Evolutionary conservation across 106 monocot genomes (phyloP).

Genomic region (Dendrobium chrysotoxum): DNA sequence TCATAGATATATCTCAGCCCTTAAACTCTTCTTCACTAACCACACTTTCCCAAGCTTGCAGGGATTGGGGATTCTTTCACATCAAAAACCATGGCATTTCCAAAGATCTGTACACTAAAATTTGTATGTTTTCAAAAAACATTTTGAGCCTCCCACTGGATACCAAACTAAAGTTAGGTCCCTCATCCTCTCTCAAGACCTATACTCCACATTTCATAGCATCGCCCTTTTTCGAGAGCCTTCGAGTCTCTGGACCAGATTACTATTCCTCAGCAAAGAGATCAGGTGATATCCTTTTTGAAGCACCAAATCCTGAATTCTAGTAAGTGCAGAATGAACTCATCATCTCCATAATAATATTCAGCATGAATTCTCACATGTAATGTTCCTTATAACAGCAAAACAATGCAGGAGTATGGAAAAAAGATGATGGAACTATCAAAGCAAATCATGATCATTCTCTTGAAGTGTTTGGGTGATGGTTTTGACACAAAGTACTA

Average conservation of each 20-base stretch:
- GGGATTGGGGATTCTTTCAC: constrained; percentile 43
- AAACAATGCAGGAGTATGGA: constrained; percentile 30
- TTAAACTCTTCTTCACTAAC: constrained; percentile 19
- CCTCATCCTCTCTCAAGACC: constrained; percentile 14
- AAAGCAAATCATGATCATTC: constrained; percentile 17
- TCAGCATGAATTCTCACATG: background rate
- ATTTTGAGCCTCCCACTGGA: constrained; percentile 25
- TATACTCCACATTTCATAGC: constrained; percentile 54
- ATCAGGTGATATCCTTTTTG: constrained; percentile 23
- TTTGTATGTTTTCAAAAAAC: constrained; percentile 8
- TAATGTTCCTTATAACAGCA: constrained; percentile 9
- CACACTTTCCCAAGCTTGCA: constrained; percentile 32
- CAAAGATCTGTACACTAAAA: constrained; percentile 17
- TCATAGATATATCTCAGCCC: constrained; percentile 37
- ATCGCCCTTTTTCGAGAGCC: constrained; percentile 53
- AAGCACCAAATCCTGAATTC: constrained; percentile 14
- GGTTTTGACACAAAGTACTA: constrained; percentile 21
- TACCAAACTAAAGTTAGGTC: constrained; percentile 37
- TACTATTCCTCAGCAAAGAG: constrained; percentile 29
- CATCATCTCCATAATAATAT: background rate
- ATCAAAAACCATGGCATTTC: constrained; percentile 53
- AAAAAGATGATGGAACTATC: constrained; percentile 39
- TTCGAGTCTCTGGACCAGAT: constrained; percentile 40
- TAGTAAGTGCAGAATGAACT: constrained; percentile 11
- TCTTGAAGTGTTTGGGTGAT: constrained; percentile 30